Conservation (phyloP, 257 asterid genomes). For the Gentiana macrophylla region DNA sequence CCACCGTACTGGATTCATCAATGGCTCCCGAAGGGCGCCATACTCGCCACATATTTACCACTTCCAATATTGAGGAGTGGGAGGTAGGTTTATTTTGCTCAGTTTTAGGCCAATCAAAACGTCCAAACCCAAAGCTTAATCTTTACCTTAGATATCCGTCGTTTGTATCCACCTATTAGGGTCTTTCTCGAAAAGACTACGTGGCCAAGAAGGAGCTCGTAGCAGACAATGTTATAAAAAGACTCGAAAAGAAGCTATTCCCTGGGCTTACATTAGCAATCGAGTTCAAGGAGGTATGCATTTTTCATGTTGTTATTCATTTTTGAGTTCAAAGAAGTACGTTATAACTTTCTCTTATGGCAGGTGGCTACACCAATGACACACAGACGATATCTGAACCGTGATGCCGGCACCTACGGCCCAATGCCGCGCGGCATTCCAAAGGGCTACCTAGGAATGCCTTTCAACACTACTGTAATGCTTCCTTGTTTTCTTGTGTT, state of each 20-base stretch:
- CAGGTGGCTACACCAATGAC: conserved; percentile 98
- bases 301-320: neutral
- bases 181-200: conserved; percentile 63
- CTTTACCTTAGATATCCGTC: conserved; percentile 1
- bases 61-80: conserved; percentile 90
- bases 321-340: too few relatives aligned
- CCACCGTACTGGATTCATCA: conserved; percentile 81
- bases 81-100: conserved; percentile 37
- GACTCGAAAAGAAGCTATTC: conserved; percentile 77
- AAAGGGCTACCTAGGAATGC: conserved; percentile 99
- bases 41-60: conserved; percentile 88
- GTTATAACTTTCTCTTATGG: conserved; percentile 10
- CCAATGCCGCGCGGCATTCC: conserved; percentile 85
- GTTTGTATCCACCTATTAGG: conserved; percentile 31
- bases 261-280: conserved; percentile 68
- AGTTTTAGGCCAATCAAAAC: too few relatives aligned
- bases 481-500: neutral
- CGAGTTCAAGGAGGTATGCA: conserved; percentile 61
- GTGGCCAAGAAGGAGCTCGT: conserved; percentile 80
- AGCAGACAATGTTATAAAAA: conserved; percentile 58
- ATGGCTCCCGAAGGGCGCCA: conserved; percentile 93
- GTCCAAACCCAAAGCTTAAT: neutral
- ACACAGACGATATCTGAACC: conserved; percentile 86
- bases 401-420: conserved; percentile 92
- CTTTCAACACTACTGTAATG: conserved; percentile 86